Evolutionary conservation across 2,329 filamentous ascomycete genomes (phyloP), one percentile per base, ranked within the genome.

Genomic region (Botrytis sinoallii): DNA sequence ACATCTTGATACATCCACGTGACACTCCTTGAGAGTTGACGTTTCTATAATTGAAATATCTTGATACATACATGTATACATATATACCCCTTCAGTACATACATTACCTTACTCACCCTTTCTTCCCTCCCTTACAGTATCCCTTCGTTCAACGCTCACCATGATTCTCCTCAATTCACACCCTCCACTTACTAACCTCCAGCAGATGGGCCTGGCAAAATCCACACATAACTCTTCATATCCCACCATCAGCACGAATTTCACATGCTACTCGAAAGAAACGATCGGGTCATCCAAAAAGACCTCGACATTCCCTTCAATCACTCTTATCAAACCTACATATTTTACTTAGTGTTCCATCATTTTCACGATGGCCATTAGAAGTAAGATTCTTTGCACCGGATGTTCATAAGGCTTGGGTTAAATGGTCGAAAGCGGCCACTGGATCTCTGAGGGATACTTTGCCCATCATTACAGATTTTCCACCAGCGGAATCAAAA

Each of bases 161-260:
- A 48, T 48, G 12, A 18, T 44, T 35, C 10, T 44, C 25, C 25
- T 32, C 35, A 32, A 6, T 12, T 12, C 2, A 10, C 9, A 18
- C 12, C n/a, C 10, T 44, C 25, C 20, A 12, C 59, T 25, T 65
- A 71, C 70, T 64, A 55, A 71, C 44, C 25, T 40, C 72, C 72
- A 69, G 35, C 46, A 95, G 93, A 86, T 98, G 95, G 95, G 95
- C 95, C 57, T 92, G 97, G 86, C 93, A 93, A 77, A 94, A 98
- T 80, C 89, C 94, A 2, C 92, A 96, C 80, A 82, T 91, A 48
- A 95, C 95, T 8, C 85, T 92, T 48, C 94, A 97, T 81, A 94
- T 97, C 73, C 87, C 92, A 20, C 83, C 86, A 20, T 85, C 87
- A 46, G 86, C 89, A 59, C 86, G 90, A n/a, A 85, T 93, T 52